A percentile compares a stretch with the other conserved stretches of the same genome.
phyloP scores from a whole-genome alignment of 2,329 filamentous ascomycete species.

The Amauroascus verrucosus region DNA sequence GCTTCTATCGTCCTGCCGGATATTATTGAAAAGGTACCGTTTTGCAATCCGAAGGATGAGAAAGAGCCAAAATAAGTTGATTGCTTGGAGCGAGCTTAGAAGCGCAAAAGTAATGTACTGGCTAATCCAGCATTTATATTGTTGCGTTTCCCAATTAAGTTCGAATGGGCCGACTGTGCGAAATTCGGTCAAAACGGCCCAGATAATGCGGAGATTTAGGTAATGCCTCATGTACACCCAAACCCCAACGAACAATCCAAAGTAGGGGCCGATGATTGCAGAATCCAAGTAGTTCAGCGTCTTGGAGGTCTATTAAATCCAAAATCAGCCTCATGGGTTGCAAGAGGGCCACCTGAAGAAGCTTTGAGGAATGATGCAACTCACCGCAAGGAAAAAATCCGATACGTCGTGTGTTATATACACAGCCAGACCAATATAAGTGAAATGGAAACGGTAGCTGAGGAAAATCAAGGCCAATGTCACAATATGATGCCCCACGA shows the following conservation, averaged over 20 bases:
- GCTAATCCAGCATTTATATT: slow-evolving; percentile 42
- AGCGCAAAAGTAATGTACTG: slow-evolving; percentile 39
- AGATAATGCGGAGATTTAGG: slow-evolving; percentile 40
- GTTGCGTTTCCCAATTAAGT: slow-evolving; percentile 41
- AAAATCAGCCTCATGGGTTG: neutral
- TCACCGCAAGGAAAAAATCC: slow-evolving; percentile 88
- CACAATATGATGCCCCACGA: slow-evolving; percentile 84
- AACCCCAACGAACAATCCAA: slow-evolving; percentile 64
- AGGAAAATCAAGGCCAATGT: slow-evolving; percentile 71
- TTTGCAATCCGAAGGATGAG: slow-evolving; percentile 37
- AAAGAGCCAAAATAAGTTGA: slow-evolving; percentile 40
- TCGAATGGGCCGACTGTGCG: slow-evolving; percentile 39
- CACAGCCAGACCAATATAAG: slow-evolving; percentile 83
- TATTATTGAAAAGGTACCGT: slow-evolving; percentile 34
- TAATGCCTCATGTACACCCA: slow-evolving; percentile 91
- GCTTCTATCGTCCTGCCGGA: slow-evolving; percentile 36
- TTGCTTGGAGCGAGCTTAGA: slow-evolving; percentile 36
- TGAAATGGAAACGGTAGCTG: slow-evolving; percentile 94
- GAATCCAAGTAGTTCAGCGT: slow-evolving; percentile 82
- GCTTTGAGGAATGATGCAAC: slow-evolving; percentile 24
- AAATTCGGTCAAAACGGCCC: slow-evolving; percentile 39
- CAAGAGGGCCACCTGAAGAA: neutral
- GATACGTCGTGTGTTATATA: slow-evolving; percentile 92
- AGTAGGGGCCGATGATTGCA: slow-evolving; percentile 70
- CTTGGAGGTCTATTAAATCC: slow-evolving; percentile 63